Percentiles rank a stretch among this genome's conserved stretches.
Evolutionary conservation across 2,329 filamentous ascomycete species (phyloP).

Genomic region (Ceratocystis ficicola): DNA sequence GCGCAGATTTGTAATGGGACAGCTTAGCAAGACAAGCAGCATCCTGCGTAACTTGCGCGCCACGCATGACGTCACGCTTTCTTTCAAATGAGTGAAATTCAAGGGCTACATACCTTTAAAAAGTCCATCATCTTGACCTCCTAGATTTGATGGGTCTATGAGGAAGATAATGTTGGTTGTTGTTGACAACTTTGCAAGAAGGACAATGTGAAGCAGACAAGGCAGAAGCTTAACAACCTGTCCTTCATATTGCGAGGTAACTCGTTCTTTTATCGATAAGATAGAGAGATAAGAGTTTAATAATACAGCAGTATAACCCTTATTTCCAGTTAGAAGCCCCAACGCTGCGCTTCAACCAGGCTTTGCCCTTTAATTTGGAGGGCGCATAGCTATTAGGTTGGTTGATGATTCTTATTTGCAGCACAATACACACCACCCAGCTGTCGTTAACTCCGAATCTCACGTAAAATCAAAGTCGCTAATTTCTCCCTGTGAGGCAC

Average conservation of each 20-base stretch:
- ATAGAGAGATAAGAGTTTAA: background rate
- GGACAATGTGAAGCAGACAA: background rate
- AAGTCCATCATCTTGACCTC: slow-evolving; percentile 21
- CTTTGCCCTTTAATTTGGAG: background rate
- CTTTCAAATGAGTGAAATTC: background rate
- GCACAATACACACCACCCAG: too few relatives aligned
- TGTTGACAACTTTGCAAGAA: background rate
- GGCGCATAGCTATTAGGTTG: too few relatives aligned
- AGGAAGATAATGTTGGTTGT: slow-evolving; percentile 2
- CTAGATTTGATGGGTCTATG: slow-evolving; percentile 2
- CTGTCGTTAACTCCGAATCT: too few relatives aligned
- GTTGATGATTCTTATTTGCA: too few relatives aligned
- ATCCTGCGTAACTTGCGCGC: background rate
- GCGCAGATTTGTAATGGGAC: background rate
- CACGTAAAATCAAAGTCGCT: too few relatives aligned
- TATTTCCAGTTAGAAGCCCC: background rate
- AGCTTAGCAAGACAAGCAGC: background rate
- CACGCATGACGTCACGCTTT: slow-evolving; percentile 14
- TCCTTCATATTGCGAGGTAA: background rate
- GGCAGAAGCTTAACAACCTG: slow-evolving; percentile 8
- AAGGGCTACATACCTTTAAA: slow-evolving; percentile 18
- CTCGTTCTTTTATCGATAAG: slow-evolving; percentile 11
- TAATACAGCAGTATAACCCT: background rate
- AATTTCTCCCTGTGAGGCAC: too few relatives aligned
- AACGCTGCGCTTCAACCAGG: background rate